These are phyloP conservation scores for Kluyveromyces starmeri DNA, from an alignment of 805 yeast genomes.

Conservation along the genomic window DNA sequence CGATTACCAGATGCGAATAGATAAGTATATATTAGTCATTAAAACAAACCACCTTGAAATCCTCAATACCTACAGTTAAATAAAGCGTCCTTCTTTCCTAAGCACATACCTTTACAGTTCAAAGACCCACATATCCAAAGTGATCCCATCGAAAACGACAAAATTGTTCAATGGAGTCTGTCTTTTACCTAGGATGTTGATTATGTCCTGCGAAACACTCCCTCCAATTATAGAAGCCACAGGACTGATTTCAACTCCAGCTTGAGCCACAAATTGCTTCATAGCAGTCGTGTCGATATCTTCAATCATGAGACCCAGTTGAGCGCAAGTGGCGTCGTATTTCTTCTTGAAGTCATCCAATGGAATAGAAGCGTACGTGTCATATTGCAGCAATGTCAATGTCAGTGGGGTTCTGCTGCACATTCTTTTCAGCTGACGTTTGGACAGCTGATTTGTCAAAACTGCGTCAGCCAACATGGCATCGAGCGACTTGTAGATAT, in stretches of 20 bases:
- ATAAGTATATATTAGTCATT: too few species aligned
- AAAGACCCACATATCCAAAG: constrained; percentile 71
- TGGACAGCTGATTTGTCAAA: constrained; percentile 28
- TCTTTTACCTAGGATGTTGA: constrained; percentile 66
- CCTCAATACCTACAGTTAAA: too few species aligned
- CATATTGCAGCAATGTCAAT: constrained; percentile 45
- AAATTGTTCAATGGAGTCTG: constrained; percentile 79
- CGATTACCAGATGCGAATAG: too few species aligned
- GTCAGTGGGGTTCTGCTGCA: constrained; percentile 40
- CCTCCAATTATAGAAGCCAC: constrained; percentile 88
- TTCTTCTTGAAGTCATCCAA: constrained; percentile 23
- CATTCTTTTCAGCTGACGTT: constrained; percentile 24
- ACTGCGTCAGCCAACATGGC: constrained; percentile 31
- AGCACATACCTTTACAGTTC: constrained; percentile 16
- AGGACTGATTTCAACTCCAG: constrained; percentile 63
- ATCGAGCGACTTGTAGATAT: constrained; percentile 31
- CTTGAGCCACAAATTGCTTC: constrained; percentile 38
- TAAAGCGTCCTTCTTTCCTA: too few species aligned
- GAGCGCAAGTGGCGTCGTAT: constrained; percentile 27
- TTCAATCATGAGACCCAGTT: constrained; percentile 39
- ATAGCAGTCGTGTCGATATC: constrained; percentile 34
- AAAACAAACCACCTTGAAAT: too few species aligned
- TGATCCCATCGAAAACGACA: constrained; percentile 63
- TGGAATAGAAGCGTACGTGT: constrained; percentile 21
- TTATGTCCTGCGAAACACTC: constrained; percentile 78